A percentile compares a stretch with the other conserved stretches of the same genome.
Evolutionary conservation across 164 flowering plant genomes (phyloP).

Genomic region (Saururus chinensis): DNA sequence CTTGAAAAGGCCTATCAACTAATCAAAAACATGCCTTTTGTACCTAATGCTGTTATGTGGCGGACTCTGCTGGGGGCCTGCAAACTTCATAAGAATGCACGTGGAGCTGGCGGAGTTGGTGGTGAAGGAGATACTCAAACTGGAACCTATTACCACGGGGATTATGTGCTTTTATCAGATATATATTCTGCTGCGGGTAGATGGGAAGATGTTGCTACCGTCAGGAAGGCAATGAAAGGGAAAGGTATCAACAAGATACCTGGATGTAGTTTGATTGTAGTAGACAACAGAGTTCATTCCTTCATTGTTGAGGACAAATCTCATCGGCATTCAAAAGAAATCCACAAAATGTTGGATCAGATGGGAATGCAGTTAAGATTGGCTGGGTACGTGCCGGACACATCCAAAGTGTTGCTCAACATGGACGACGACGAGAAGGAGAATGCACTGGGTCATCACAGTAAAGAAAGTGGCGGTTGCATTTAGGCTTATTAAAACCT

Average conservation of each 20-base stretch:
- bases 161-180: conserved; percentile 4
- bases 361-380: no score
- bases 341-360: no score
- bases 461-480: no score
- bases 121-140: neutral
- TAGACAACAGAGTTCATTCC: no score
- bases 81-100: conserved; percentile 2
- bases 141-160: conserved; percentile 4
- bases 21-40: conserved; percentile 2
- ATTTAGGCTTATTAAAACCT: no score
- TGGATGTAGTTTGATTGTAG: conserved; percentile 7
- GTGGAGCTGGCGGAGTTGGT: conserved; percentile 2
- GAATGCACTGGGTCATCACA: no score
- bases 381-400: no score
- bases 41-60: conserved; percentile 2
- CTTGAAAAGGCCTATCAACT: conserved; percentile 7
- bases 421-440: no score
- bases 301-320: no score
- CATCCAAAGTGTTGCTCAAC: no score
- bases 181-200: conserved; percentile 1
- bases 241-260: conserved; percentile 1
- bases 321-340: no score
- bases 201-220: neutral
- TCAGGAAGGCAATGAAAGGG: conserved; percentile 3
- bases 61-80: conserved; percentile 9